phyloP scores from a whole-genome alignment of 129 eudicot genomes.

The Heracleum sosnowskyi region DNA sequence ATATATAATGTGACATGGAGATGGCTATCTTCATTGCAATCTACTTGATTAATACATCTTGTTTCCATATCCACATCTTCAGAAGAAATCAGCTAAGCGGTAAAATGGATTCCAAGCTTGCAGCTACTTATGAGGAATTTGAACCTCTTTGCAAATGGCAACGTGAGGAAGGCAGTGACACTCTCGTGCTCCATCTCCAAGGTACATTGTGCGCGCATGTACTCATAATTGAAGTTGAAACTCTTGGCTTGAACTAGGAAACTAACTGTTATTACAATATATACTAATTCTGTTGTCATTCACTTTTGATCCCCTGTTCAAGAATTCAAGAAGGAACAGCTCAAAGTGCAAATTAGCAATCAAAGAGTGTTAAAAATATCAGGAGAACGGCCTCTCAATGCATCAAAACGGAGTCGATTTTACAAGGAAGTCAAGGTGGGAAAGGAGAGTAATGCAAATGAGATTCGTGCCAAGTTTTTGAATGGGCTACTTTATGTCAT shows the following conservation, averaged over 20 bases:
- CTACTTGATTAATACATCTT: not conserved
- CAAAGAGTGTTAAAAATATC: constrained; percentile 45
- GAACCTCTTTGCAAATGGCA: constrained; percentile 72
- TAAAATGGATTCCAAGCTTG: constrained; percentile 5
- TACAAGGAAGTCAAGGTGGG: constrained; percentile 48
- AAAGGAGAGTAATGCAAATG: constrained; percentile 28
- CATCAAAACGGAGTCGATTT: constrained; percentile 34
- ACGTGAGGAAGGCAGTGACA: constrained; percentile 37
- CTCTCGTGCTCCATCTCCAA: constrained; percentile 50
- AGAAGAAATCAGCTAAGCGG: not conserved
- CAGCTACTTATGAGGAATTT: constrained; percentile 36
- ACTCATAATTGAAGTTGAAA: not conserved
- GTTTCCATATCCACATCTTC: not conserved
- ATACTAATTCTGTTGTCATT: not conserved
- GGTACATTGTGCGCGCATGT: constrained; percentile 22
- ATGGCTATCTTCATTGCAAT: not conserved
- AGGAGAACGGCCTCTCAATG: constrained; percentile 40
- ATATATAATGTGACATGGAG: constrained; percentile 6
- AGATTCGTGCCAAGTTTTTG: constrained; percentile 62
- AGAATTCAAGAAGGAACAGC: constrained; percentile 69
- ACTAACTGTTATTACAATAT: not conserved
- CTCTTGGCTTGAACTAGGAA: not conserved
- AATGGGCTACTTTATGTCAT: constrained; percentile 45
- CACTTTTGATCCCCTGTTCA: not conserved
- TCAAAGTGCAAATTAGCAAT: constrained; percentile 42